A percentile compares a stretch with the other conserved stretches of the same genome.
phyloP scores from a whole-genome alignment of 208 protist species.

The Leishmania aethiopica region DNA sequence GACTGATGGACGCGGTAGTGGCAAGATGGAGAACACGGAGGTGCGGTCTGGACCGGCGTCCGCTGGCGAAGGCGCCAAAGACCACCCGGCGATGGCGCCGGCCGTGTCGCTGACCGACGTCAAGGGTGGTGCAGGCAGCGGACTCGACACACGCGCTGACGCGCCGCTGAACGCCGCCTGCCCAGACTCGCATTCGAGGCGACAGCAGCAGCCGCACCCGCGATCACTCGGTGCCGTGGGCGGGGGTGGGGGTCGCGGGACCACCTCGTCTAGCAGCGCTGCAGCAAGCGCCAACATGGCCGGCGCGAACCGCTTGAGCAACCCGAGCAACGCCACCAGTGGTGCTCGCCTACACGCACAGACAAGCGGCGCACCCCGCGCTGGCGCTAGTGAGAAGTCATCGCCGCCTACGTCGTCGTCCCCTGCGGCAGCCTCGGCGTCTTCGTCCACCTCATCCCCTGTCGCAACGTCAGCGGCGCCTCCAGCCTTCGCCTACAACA shows the following conservation, averaged over 20 bases:
- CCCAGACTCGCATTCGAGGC: background rate
- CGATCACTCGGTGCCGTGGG: background rate
- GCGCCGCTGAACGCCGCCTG: background rate
- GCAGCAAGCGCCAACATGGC: background rate
- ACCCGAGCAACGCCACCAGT: background rate
- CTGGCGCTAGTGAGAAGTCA: background rate
- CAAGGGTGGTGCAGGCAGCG: background rate
- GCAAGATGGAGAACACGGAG: background rate
- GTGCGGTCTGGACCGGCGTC: background rate
- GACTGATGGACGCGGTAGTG: no score
- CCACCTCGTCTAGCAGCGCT: background rate
- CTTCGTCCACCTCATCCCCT: background rate
- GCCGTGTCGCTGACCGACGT: background rate
- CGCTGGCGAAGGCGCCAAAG: background rate
- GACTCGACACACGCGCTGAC: background rate
- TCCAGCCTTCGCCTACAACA: background rate
- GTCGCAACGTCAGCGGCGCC: background rate
- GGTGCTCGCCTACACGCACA: background rate
- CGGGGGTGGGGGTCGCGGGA: background rate
- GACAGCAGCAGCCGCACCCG: conserved; percentile 5
- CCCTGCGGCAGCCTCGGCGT: background rate
- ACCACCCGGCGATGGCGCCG: background rate
- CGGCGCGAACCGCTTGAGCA: background rate
- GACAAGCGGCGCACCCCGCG: background rate
- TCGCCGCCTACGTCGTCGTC: background rate